A percentile compares a stretch with the other conserved stretches of the same genome.
These are phyloP conservation scores for Russula sp. DNA, from an alignment of 768 basidiomycete genomes.

Conservation along the genomic window DNA sequence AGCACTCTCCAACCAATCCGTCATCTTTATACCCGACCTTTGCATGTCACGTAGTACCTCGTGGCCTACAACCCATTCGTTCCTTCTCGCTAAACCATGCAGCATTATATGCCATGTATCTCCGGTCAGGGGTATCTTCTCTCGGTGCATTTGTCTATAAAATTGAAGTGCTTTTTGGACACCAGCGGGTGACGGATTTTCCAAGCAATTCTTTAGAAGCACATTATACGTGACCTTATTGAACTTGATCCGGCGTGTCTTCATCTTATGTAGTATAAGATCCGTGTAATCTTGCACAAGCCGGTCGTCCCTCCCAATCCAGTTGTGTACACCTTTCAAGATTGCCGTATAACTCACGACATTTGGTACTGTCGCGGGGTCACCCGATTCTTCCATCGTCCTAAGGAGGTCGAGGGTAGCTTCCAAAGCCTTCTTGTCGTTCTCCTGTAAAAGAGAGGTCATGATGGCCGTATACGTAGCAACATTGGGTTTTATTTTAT, in stretches of 20 bases:
- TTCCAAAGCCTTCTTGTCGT: slow-evolving; percentile 50
- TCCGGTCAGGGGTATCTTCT: slow-evolving; percentile 47
- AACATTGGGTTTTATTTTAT: slow-evolving; percentile 69
- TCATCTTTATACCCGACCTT: slow-evolving; percentile 50
- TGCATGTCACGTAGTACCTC: slow-evolving; percentile 62
- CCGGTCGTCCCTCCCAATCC: slow-evolving; percentile 46
- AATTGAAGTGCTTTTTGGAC: slow-evolving; percentile 54
- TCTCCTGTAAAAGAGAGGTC: slow-evolving; percentile 61
- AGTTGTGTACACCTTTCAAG: slow-evolving; percentile 67
- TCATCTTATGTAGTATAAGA: slow-evolving; percentile 59
- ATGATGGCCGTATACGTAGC: slow-evolving; percentile 81
- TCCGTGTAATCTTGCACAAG: slow-evolving; percentile 47
- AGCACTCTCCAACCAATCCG: slow-evolving; percentile 39
- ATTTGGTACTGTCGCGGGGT: slow-evolving; percentile 52
- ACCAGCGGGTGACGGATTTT: slow-evolving; percentile 49
- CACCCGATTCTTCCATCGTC: slow-evolving; percentile 63
- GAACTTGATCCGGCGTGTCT: slow-evolving; percentile 48
- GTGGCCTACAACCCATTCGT: slow-evolving; percentile 59
- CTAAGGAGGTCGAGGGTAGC: slow-evolving; percentile 68
- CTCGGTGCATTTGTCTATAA: slow-evolving; percentile 57
- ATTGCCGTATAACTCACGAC: slow-evolving; percentile 83
- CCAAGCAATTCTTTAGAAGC: slow-evolving; percentile 65
- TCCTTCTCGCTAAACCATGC: slow-evolving; percentile 54
- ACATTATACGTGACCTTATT: slow-evolving; percentile 73
- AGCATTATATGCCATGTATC: slow-evolving; percentile 81